phyloP scores from a whole-genome alignment of 768 basidiomycete species.

The Amanita jacksonii region DNA sequence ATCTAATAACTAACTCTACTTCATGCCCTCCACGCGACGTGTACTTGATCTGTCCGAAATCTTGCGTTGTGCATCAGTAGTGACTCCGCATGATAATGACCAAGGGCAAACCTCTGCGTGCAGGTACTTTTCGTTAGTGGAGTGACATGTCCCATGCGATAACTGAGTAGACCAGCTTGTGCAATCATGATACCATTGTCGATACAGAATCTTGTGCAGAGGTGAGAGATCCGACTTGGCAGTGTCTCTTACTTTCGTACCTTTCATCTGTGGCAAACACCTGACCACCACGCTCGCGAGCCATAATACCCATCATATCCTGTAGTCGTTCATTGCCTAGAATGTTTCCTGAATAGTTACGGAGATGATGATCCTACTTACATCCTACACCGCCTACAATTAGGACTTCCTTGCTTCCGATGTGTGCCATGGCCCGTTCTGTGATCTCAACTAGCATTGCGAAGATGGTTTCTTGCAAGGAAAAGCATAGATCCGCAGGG shows the following conservation, averaged over 20 bases:
- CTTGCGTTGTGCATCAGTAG: conserved; percentile 29
- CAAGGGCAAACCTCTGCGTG: conserved; percentile 68
- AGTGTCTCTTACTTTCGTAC: conserved; percentile 29
- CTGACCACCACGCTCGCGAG: conserved; percentile 73
- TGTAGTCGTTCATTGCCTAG: conserved; percentile 88
- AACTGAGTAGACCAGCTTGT: conserved; percentile 88
- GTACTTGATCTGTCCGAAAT: conserved; percentile 91
- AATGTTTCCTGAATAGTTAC: background rate
- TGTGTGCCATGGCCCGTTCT: conserved; percentile 98
- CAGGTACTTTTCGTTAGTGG: conserved; percentile 73
- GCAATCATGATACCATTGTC: conserved; percentile 99
- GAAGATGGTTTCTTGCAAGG: conserved; percentile 92
- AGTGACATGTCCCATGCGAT: conserved; percentile 82
- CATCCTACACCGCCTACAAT: conserved; percentile 99
- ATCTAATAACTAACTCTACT: conserved; percentile 18
- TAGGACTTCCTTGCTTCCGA: conserved; percentile 89
- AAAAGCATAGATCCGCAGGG: conserved; percentile 94
- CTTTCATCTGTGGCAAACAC: conserved; percentile 96
- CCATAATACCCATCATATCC: conserved; percentile 99
- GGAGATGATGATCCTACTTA: conserved; percentile 35
- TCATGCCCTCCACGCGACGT: conserved; percentile 74
- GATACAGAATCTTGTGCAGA: conserved; percentile 78
- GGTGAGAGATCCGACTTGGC: background rate
- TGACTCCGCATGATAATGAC: conserved; percentile 4
- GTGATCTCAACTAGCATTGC: conserved; percentile 99